phyloP scores from a whole-genome alignment of 148 eudicot species.

The Chenopodium formosanum region DNA sequence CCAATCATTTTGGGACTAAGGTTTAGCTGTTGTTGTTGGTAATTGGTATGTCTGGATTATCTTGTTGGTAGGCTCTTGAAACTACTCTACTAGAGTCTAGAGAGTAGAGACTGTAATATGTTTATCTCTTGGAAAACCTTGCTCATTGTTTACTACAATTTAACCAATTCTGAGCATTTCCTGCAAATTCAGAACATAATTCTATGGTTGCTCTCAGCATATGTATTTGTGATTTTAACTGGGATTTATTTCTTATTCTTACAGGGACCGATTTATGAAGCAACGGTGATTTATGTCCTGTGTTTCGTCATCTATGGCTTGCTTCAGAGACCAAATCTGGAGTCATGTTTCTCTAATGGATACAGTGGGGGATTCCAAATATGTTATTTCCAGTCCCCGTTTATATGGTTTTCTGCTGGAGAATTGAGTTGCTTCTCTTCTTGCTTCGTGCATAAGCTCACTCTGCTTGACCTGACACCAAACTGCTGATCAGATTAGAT shows the following conservation, averaged over 20 bases:
- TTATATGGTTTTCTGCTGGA: background rate
- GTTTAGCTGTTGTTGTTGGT: background rate
- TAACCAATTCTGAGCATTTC: too few species aligned
- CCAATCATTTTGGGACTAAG: too few species aligned
- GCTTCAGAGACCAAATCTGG: background rate
- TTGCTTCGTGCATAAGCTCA: background rate
- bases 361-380: too few species aligned
- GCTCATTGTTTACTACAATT: too few species aligned
- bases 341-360: background rate
- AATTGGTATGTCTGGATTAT: background rate
- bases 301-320: background rate
- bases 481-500: constrained; percentile 6
- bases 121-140: too few species aligned
- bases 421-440: background rate
- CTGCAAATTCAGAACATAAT: background rate
- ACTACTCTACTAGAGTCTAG: too few species aligned
- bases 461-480: background rate
- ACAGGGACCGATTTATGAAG: constrained; percentile 22
- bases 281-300: constrained; percentile 1
- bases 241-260: background rate
- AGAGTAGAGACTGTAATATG: too few species aligned
- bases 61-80: too few species aligned
- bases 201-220: background rate
- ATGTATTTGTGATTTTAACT: background rate
- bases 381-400: background rate